Conservation (phyloP, 192 early-diverging fungal species). For the Gorgonomyces haynaldii region DNA sequence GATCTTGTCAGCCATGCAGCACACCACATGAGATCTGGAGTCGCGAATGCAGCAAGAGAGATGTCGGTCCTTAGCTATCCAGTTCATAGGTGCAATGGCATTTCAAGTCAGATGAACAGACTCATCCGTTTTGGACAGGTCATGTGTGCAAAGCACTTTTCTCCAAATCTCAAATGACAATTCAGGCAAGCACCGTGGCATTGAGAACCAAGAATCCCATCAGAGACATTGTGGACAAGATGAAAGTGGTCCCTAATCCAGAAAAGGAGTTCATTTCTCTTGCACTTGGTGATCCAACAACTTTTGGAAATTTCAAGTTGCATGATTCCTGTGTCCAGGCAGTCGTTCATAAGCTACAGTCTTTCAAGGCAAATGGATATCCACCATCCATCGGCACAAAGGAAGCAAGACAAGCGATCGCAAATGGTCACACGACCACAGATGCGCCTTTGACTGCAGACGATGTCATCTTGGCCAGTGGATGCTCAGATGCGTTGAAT, state of each 20-base stretch:
- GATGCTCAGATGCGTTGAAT: conserved; percentile 27
- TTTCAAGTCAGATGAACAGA: too few relatives aligned
- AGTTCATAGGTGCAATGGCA: too few relatives aligned
- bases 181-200: conserved; percentile 46
- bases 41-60: too few relatives aligned
- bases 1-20: too few relatives aligned
- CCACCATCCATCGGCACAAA: conserved; percentile 49
- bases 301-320: conserved; percentile 81
- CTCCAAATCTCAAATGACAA: background rate
- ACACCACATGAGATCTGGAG: too few relatives aligned
- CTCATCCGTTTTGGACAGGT: too few relatives aligned
- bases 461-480: conserved; percentile 74
- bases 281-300: conserved; percentile 72
- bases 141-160: too few relatives aligned
- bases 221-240: conserved; percentile 69
- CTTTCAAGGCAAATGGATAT: conserved; percentile 77
- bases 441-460: conserved; percentile 57
- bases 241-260: conserved; percentile 52
- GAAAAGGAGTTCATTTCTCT: conserved; percentile 52
- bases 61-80: too few relatives aligned
- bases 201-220: conserved; percentile 78
- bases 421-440: conserved; percentile 50
- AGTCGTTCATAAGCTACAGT: conserved; percentile 53
- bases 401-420: conserved; percentile 63
- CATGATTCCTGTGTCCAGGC: conserved; percentile 41